Evolutionary conservation across 2,329 filamentous ascomycete species (phyloP).

Genomic region (Sporothrix luriei): DNA sequence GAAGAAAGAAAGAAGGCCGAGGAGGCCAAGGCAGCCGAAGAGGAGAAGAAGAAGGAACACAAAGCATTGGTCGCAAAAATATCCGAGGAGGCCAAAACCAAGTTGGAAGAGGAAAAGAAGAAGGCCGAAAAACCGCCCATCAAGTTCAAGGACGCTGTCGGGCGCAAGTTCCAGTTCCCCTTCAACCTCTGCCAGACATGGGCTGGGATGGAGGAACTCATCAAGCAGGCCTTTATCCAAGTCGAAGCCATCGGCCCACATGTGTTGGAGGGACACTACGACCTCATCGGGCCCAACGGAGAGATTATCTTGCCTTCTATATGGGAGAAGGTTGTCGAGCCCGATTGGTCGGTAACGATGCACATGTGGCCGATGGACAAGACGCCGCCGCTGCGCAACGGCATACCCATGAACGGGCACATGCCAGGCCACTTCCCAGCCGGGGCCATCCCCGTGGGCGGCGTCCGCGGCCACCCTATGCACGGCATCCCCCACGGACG

Average conservation of each 20-base stretch:
- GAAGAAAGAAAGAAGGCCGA: conserved; percentile 54
- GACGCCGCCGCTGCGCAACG: conserved; percentile 38
- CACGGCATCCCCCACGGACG: conserved; percentile 15
- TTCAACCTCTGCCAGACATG: conserved; percentile 83
- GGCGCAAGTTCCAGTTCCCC: conserved; percentile 89
- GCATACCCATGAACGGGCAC: conserved; percentile 12
- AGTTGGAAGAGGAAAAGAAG: conserved; percentile 49
- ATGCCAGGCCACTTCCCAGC: conserved; percentile 18
- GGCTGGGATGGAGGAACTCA: conserved; percentile 84
- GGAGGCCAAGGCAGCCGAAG: conserved; percentile 49
- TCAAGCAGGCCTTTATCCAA: conserved; percentile 80
- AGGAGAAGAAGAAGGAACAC: conserved; percentile 57
- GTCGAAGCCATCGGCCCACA: conserved; percentile 75
- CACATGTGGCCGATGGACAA: conserved; percentile 63
- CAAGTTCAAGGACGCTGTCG: conserved; percentile 88
- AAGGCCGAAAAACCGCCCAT: conserved; percentile 71
- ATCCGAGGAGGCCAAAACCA: conserved; percentile 51
- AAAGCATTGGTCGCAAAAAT: conserved; percentile 57
- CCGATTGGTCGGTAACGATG: conserved; percentile 68
- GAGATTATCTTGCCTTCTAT: conserved; percentile 81
- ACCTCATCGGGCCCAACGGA: conserved; percentile 74
- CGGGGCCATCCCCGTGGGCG: conserved; percentile 14
- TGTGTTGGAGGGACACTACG: conserved; percentile 77
- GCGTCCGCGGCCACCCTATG: conserved; percentile 19
- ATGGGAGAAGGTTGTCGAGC: conserved; percentile 80